Base-by-base conservation (phyloP, 441 rosid genomes). In the Biscutella laevigata region DNA sequence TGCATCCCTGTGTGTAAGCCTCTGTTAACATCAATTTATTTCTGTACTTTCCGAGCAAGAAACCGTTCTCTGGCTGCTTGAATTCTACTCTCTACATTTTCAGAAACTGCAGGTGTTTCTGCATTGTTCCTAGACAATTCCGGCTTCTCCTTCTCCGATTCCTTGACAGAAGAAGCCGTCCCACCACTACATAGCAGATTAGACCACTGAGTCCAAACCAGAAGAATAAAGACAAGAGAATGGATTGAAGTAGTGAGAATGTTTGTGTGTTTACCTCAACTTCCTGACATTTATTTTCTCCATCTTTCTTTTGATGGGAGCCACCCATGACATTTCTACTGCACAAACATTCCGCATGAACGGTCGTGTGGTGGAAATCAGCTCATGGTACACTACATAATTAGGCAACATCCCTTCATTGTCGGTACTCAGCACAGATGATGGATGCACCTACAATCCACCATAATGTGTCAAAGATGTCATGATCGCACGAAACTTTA, bases 21-120 rank as follows among this genome's bases (percentile, higher is more conserved):
- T 21, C 26, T n/a, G n/a, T n/a, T n/a, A n/a, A n/a, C n/a, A n/a
- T n/a, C 22, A 8, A 28, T 24, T 35, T 37, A 53, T 66, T 76
- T 84, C 53, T 71, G 77, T 55, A 59, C 76, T 69, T 83, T 91
- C 36, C 98, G 96, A 16, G 94, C 83, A 55, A 88, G 94, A 69
- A 85, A 91, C 16, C 95, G 87, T 16, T 82, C 89, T 48, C 91
- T 83, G 6, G 96, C 98, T 30, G 96, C 95, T 79, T 77, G 76
- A 56, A 88, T 71, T 70, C 71, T 77, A 64, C 79, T 75, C 48
- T 75, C 71, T 0, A 29, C 72, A 34, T 79, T 80, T 44, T 72
- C 79, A 2, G 66, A 53, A 61, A 30, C 67, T 29, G n/a, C 60
- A 17, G 62, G 41, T 10, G 53, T 28, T 32, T 41, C 58, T 44